Conservation (phyloP, 1,284 basidiomycete species). For the Crucibulum cyathiforme region DNA sequence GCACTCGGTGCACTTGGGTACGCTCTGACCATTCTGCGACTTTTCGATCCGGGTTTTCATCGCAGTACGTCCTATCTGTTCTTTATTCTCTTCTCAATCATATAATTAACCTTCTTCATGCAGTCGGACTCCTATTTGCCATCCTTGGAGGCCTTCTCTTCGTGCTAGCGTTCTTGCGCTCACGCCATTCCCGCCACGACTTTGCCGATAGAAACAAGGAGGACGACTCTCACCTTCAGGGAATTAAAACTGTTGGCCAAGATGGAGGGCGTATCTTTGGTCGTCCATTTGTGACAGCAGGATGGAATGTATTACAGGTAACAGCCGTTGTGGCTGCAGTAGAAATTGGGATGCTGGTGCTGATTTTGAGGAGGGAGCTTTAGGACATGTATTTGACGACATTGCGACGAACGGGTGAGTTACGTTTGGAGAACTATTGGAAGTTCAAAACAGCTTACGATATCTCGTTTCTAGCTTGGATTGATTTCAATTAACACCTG, state of each 20-base stretch:
- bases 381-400: too few relatives aligned
- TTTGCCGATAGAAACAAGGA: conserved; percentile 67
- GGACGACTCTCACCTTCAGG: conserved; percentile 17
- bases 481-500: too few relatives aligned
- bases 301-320: conserved; percentile 72
- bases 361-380: conserved; percentile 47
- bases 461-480: too few relatives aligned
- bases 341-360: conserved; percentile 68
- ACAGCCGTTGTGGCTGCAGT: conserved; percentile 65
- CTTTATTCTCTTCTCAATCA: conserved; percentile 2
- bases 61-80: conserved; percentile 55
- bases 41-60: conserved; percentile 77
- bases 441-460: too few relatives aligned
- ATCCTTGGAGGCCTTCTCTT: conserved; percentile 68
- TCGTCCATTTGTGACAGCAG: conserved; percentile 81
- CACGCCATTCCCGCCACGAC: conserved; percentile 71
- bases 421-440: too few relatives aligned
- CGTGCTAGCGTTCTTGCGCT: conserved; percentile 63
- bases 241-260: conserved; percentile 62
- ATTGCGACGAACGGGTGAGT: too few relatives aligned
- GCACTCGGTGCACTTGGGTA: conserved; percentile 79
- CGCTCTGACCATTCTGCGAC: conserved; percentile 73
- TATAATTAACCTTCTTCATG: background rate
- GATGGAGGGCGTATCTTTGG: conserved; percentile 68
- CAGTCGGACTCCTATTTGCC: conserved; percentile 78